phyloP scores from a whole-genome alignment of 2,329 filamentous ascomycete genomes.

The Orbilia brochopaga region DNA sequence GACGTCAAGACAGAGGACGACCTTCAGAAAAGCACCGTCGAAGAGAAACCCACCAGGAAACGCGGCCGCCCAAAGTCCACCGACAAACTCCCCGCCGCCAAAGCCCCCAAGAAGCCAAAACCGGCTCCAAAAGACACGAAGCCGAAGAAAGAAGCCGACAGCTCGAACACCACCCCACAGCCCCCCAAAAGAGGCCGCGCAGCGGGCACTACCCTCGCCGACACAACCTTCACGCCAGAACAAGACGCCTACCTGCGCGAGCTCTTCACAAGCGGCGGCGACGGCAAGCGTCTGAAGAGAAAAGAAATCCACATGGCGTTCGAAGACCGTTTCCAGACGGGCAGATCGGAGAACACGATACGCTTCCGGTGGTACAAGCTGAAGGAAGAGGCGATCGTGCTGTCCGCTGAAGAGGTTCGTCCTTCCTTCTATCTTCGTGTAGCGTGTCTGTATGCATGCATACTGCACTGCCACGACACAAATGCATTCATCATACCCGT shows the following conservation, averaged over 20 bases:
- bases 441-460: too few relatives aligned
- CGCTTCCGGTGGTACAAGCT: conserved; percentile 36
- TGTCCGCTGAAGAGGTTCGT: conserved; percentile 18
- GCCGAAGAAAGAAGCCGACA: background rate
- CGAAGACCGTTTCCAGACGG: conserved; percentile 20
- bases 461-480: too few relatives aligned
- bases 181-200: conserved; percentile 3
- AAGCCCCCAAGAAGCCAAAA: conserved; percentile 27
- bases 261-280: conserved; percentile 3
- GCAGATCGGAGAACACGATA: conserved; percentile 16
- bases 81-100: background rate
- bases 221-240: conserved; percentile 8
- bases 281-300: background rate
- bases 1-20: conserved; percentile 1
- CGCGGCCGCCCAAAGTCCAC: conserved; percentile 23
- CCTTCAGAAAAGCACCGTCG: background rate
- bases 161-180: background rate
- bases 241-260: conserved; percentile 33
- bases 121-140: background rate
- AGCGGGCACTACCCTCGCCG: background rate
- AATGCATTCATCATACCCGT: too few relatives aligned
- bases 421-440: background rate
- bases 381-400: conserved; percentile 16
- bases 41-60: conserved; percentile 8
- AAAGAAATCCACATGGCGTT: conserved; percentile 16